Base-by-base conservation (phyloP, 176 grass and related monocot genomes). In the Tuctoria greenei region DNA sequence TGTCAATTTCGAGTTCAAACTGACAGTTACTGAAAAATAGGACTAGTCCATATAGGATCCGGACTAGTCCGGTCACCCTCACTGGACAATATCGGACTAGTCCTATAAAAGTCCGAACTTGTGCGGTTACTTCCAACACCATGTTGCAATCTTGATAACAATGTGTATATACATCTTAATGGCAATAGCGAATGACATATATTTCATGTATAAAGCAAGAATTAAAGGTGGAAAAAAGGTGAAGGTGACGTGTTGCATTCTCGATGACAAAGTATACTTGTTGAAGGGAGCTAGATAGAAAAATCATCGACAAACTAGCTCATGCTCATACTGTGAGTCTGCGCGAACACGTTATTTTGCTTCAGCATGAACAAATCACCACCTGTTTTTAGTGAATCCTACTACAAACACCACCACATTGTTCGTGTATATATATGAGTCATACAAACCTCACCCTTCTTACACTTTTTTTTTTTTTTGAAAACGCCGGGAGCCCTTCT, bases 331-430 rank as follows among this genome's bases (percentile, higher is more conserved):
- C 25, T 12, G n/a, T n/a, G n/a, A n/a, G n/a, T n/a, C n/a, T n/a
- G n/a, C n/a, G n/a, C 12, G 10, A 7, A 58, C 25, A 56, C 59
- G 20, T 58, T 72, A 85, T 73, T 71, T 46, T 31, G 26, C 13
- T 45, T 65, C 55, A 47, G 36, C 26, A 26, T 14, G 38, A 74
- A 75, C 39, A 70, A 66, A 75, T 43, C 36, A 45, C 20, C 13
- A 27, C 38, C 5, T 75, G 40, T 66, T 75, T 25, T 14, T 13
- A 37, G 28, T 39, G 37, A 31, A 60, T 41, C 26, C 28, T 71
- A 71, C n/a, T 59, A 59, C 23, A 82, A 65, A 74, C 36, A 39
- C 40, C 57, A 24, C 13, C 35, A 35, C 11, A 51, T 41, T 71
- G 44, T 44, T 54, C 56, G 17, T 60, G 28, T 61, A 31, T 42